A percentile compares a stretch with the other conserved stretches of the same genome.
Evolutionary conservation across 1,284 basidiomycete genomes (phyloP).

Genomic region (Leucoagaricus sp.): DNA sequence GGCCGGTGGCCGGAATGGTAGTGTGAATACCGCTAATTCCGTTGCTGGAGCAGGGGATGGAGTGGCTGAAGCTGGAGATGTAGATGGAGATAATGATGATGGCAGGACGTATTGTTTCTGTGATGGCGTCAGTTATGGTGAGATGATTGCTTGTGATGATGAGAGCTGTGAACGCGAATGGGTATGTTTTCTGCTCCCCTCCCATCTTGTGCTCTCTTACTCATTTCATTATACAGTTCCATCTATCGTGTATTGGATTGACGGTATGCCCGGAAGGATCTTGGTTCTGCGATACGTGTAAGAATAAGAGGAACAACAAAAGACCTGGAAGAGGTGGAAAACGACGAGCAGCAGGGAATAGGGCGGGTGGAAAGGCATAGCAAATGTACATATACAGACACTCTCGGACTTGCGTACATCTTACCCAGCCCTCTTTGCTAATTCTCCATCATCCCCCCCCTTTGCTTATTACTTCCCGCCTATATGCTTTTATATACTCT

Average conservation of each 20-base stretch:
- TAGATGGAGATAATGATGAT: slow-evolving; percentile 60
- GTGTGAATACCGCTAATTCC: slow-evolving; percentile 6
- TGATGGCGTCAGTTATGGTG: slow-evolving; percentile 84
- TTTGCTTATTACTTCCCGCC: background rate
- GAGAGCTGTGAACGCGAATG: slow-evolving; percentile 90
- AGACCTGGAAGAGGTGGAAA: slow-evolving; percentile 50
- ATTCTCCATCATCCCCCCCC: background rate
- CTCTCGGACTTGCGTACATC: background rate
- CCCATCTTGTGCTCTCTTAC: slow-evolving; percentile 15
- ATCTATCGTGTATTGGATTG: slow-evolving; percentile 79
- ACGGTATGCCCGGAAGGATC: slow-evolving; percentile 70
- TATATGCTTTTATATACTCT: background rate
- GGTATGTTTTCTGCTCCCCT: slow-evolving; percentile 57
- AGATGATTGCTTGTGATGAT: slow-evolving; percentile 98
- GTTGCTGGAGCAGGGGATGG: slow-evolving; percentile 27
- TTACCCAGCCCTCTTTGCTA: background rate
- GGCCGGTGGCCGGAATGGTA: background rate
- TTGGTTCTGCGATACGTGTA: slow-evolving; percentile 83
- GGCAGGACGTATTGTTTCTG: slow-evolving; percentile 90
- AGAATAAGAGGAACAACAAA: slow-evolving; percentile 49
- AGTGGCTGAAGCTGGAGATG: slow-evolving; percentile 37
- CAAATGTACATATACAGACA: background rate
- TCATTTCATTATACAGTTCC: slow-evolving; percentile 60
- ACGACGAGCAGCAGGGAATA: slow-evolving; percentile 40
- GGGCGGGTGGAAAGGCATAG: slow-evolving; percentile 27